Base-by-base conservation (phyloP, 2,329 filamentous ascomycete species). In the Exophiala xenobiotica region DNA sequence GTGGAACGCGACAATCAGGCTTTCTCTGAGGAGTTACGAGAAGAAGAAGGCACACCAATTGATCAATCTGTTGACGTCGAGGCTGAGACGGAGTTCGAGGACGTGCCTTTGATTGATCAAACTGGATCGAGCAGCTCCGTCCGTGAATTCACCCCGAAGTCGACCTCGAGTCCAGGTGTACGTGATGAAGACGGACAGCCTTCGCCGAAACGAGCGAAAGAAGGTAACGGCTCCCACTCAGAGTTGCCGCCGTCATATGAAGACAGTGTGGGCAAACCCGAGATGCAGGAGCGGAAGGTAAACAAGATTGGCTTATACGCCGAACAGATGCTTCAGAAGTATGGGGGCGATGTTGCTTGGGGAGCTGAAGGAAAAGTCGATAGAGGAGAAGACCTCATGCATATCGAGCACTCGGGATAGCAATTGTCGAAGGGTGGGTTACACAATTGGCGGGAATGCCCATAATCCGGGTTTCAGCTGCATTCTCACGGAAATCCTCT, bases 1-100 rank as follows among this genome's bases (percentile, higher is more conserved):
- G 72, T 79, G n/a, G 68, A 74, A 26, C 65, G 65, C 37, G 78
- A 81, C 58, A 79, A 78, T 40, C 58, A 66, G 44, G 60, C 64
- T 14, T 75, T 75, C 49, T 64, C 65, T 12, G 46, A 59, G 27
- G 60, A 62, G 23, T 24, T 62, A 37, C 50, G 55, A 44, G 39
- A 53, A n/a, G 58, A 59, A 45, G 37, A 51, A 43, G 55, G 42
- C 27, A 24, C 46, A n/a, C 16, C 42, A 18, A 29, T 24, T 23
- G 33, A 38, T 22, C 14, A 24, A 6, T 26, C 27, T 27, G 43
- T 22, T 14, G 54, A 55, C 9, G 33, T 11, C 5, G 53, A 49
- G 31, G 37, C 22, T n/a, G 54, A 57, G 26, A 43, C 44, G 2
- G 55, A 55, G 22, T 58, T 58, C 23, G 55, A 58, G 39, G 56